phyloP scores from a whole-genome alignment of 345 rosid genomes.

The Citrus mangshanensis region DNA sequence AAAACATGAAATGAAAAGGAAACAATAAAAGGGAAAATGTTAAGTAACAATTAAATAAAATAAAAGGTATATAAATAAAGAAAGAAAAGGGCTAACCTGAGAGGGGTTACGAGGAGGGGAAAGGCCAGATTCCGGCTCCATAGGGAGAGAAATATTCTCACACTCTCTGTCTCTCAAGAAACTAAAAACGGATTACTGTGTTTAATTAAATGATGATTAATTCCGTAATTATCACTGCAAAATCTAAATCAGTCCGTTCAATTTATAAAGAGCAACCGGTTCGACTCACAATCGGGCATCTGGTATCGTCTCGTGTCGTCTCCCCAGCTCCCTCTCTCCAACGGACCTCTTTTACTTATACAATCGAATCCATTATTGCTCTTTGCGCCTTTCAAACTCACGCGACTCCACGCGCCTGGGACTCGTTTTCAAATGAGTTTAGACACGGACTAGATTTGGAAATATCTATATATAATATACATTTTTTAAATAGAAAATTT shows the following conservation, averaged over 20 bases:
- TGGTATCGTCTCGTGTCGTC: too few relatives aligned
- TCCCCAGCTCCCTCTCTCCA: too few relatives aligned
- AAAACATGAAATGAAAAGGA: background rate
- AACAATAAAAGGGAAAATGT: background rate
- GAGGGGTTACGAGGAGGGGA: conserved; percentile 33
- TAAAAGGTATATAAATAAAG: background rate
- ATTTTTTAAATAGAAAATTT: too few relatives aligned
- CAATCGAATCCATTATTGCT: background rate
- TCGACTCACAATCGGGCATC: too few relatives aligned
- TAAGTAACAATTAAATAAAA: background rate
- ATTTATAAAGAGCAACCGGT: background rate
- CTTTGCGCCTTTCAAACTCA: background rate
- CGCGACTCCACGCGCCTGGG: background rate
- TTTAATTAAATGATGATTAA: background rate
- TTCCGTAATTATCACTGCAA: background rate
- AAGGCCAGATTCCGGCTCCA: conserved; percentile 50
- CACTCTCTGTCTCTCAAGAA: background rate
- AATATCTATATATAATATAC: background rate
- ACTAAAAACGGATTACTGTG: background rate
- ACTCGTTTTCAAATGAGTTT: background rate
- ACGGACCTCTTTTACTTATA: background rate
- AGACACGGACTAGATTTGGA: background rate
- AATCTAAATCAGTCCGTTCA: background rate
- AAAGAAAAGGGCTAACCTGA: conserved; percentile 26
- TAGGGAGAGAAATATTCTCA: background rate